Evolutionary conservation across 2,329 filamentous ascomycete genomes (phyloP), one percentile per base, ranked within the genome.

Genomic region (Colletotrichum tropicicola): DNA sequence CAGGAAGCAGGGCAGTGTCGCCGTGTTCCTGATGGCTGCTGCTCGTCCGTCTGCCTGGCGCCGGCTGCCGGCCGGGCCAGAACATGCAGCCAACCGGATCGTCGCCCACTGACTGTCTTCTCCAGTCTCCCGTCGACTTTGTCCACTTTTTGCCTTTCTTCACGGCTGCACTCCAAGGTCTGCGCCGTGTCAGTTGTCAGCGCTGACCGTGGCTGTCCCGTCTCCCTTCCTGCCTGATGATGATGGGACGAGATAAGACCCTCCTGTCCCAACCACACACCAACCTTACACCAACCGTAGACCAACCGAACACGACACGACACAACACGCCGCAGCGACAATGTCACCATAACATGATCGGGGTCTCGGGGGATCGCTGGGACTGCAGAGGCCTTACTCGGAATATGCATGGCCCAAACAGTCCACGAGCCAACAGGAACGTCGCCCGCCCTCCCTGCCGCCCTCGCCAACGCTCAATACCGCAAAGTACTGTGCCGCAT

Each of bases 401-500:
- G 28, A n/a, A 53, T 37, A 45, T 55, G 43, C 61, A 55, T 61
- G 32, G 43, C 61, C 61, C 61, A 65, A 65, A 65, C 57, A 51
- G 10, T 27, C 19, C 35, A 21, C 27, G 48, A 55, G 44, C 57
- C 57, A 65, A 61, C 57, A 19, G 49, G 35, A 61, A 65, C 49
- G 21, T 43, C 57, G 43, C 43, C 45, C 35, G 43, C 23, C 39
- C 41, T 48, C 27, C 55, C 30, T 27, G 60, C 44, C 41, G 8
- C n/a, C 44, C n/a, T n/a, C 51, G 30, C 43, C 43, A 57, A 56
- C 17, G 17, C 17, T 15, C 49, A 41, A 39, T 44, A 48, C 48
- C 48, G 41, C 35, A 44, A 43, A 49, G 61, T 61, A 65, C 57
- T 57, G 44, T 55, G 43, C 61, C 28, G 57, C 32, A 44, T 45